Conservation (phyloP, 352 stramenopile species). For the Globisporangium nunn region DNA sequence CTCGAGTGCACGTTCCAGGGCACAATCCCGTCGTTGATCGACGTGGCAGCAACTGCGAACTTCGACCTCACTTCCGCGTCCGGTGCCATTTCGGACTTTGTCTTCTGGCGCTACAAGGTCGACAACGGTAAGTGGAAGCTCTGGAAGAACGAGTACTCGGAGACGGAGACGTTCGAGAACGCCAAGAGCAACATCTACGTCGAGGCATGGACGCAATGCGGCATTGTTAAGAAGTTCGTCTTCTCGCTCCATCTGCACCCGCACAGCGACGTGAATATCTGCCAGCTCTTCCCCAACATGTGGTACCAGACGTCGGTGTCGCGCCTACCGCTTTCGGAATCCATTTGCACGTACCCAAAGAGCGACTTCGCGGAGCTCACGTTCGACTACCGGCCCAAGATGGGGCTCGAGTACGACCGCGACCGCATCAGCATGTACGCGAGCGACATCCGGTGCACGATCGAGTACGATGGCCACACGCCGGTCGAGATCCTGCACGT, state of each 20-base stretch:
- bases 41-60: constrained; percentile 1
- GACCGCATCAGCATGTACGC: constrained; percentile 31
- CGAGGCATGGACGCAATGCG: constrained; percentile 58
- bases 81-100: constrained; percentile 23
- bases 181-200: constrained; percentile 41
- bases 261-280: constrained; percentile 36
- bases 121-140: constrained; percentile 19
- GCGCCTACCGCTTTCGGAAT: constrained; percentile 18
- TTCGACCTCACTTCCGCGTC: constrained; percentile 7
- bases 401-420: constrained; percentile 28
- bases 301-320: constrained; percentile 54
- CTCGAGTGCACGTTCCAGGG: constrained; percentile 27
- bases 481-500: constrained; percentile 29
- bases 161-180: constrained; percentile 26
- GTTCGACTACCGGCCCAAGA: constrained; percentile 51
- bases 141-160: constrained; percentile 19
- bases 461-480: constrained; percentile 23
- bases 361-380: constrained; percentile 65
- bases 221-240: constrained; percentile 30
- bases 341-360: constrained; percentile 42
- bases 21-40: constrained; percentile 31
- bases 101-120: constrained; percentile 64
- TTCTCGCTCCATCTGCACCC: constrained; percentile 50
- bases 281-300: constrained; percentile 51
- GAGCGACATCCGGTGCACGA: constrained; percentile 31